These are phyloP conservation scores for Neofusicoccum ribis DNA, from an alignment of 2,329 filamentous ascomycete species.

Conservation along the genomic window DNA sequence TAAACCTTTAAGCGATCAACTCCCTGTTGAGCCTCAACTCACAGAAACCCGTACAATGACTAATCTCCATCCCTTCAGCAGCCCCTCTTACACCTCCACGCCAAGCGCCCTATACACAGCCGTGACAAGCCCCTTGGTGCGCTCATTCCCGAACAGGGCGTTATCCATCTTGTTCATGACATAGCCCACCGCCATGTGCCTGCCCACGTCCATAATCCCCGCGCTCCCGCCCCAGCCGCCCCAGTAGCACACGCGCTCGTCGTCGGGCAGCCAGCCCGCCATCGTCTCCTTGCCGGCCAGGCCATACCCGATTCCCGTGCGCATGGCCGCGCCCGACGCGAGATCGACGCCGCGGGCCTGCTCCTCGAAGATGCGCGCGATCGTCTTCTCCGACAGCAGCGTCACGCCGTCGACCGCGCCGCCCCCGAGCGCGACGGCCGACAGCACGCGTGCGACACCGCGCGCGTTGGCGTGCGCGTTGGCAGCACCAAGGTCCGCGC, in stretches of 20 bases:
- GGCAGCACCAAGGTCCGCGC: neutral
- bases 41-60: no score
- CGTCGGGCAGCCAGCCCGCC: neutral
- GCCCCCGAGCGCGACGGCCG: conserved; percentile 34
- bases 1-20: no score
- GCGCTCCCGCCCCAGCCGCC: conserved; percentile 26
- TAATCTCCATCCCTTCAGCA: no score
- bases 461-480: conserved; percentile 42
- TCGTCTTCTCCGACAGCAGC: conserved; percentile 36
- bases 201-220: conserved; percentile 24
- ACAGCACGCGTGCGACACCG: conserved; percentile 44
- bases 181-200: conserved; percentile 24
- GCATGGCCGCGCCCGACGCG: neutral
- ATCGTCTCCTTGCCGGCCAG: neutral
- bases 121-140: neutral
- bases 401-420: conserved; percentile 35
- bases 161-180: conserved; percentile 26
- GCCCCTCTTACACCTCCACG: no score
- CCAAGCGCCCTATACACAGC: neutral
- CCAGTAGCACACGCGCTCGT: conserved; percentile 21
- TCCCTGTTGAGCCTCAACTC: no score
- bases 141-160: neutral
- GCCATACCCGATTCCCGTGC: neutral
- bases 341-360: neutral
- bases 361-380: neutral